These are phyloP conservation scores for Thielaviopsis ethacetica DNA, from an alignment of 2,329 filamentous ascomycete genomes.

Conservation along the genomic window DNA sequence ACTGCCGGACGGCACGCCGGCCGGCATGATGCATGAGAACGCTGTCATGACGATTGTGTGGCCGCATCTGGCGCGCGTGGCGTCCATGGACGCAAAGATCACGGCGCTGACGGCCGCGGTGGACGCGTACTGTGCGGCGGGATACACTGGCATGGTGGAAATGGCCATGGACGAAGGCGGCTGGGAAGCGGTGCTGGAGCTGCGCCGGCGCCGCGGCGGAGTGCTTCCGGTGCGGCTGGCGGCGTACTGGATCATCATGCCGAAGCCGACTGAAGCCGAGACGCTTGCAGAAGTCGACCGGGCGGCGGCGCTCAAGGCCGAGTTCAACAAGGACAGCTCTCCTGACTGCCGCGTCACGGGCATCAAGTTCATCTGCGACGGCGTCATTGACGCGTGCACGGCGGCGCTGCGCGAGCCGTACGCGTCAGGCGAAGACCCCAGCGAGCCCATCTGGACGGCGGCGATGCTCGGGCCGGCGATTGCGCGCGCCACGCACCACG, in stretches of 20 bases:
- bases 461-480: constrained; percentile 37
- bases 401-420: constrained; percentile 45
- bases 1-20: constrained; percentile 28
- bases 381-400: constrained; percentile 49
- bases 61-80: constrained; percentile 33
- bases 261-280: constrained; percentile 24
- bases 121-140: constrained; percentile 31
- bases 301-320: constrained; percentile 27
- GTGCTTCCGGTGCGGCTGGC: constrained; percentile 29
- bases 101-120: constrained; percentile 32
- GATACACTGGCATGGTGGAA: constrained; percentile 39
- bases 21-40: constrained; percentile 35
- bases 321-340: constrained; percentile 20
- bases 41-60: constrained; percentile 36
- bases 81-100: constrained; percentile 31
- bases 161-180: constrained; percentile 46
- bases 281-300: constrained; percentile 32
- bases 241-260: constrained; percentile 41
- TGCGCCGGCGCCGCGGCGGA: constrained; percentile 22
- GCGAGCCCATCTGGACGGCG: constrained; percentile 36
- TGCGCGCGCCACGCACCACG: constrained; percentile 31
- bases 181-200: constrained; percentile 33
- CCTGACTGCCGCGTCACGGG: constrained; percentile 35
- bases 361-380: constrained; percentile 49
- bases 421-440: constrained; percentile 26